phyloP scores from a whole-genome alignment of 2,329 filamentous ascomycete genomes.

The Botrytis fabae region DNA sequence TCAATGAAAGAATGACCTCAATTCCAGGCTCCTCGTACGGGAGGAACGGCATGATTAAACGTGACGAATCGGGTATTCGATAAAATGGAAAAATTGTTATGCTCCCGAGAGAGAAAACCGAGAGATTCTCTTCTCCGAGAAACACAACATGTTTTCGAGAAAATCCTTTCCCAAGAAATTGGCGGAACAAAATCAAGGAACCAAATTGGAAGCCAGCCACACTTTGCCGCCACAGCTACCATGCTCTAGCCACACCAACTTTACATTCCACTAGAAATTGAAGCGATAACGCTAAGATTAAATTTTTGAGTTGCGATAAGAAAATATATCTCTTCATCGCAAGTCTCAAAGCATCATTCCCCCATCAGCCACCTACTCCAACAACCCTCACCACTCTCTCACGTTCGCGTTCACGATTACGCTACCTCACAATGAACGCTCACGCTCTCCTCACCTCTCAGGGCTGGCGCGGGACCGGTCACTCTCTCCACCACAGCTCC shows the following conservation, averaged over 20 bases:
- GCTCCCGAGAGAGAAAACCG: too few relatives aligned
- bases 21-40: constrained; percentile 66
- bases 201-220: background rate
- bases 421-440: constrained; percentile 69
- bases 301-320: constrained; percentile 23
- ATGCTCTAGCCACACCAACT: background rate
- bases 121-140: background rate
- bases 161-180: background rate
- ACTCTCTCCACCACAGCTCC: constrained; percentile 76
- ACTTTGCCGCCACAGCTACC: background rate
- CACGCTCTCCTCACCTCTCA: constrained; percentile 79
- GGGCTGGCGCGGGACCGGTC: constrained; percentile 87
- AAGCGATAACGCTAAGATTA: constrained; percentile 21
- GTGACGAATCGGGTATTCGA: background rate
- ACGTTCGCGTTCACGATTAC: background rate
- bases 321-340: constrained; percentile 20
- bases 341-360: background rate
- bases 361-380: background rate
- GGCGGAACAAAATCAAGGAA: background rate
- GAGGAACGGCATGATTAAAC: constrained; percentile 39
- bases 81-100: background rate
- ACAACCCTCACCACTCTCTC: background rate
- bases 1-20: constrained; percentile 56
- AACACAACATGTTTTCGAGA: background rate
- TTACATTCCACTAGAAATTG: background rate